Evolutionary conservation across 495 filamentous ascomycete genomes (phyloP), one percentile per base, ranked within the genome.

Genomic region (Trichocladium antarcticum): DNA sequence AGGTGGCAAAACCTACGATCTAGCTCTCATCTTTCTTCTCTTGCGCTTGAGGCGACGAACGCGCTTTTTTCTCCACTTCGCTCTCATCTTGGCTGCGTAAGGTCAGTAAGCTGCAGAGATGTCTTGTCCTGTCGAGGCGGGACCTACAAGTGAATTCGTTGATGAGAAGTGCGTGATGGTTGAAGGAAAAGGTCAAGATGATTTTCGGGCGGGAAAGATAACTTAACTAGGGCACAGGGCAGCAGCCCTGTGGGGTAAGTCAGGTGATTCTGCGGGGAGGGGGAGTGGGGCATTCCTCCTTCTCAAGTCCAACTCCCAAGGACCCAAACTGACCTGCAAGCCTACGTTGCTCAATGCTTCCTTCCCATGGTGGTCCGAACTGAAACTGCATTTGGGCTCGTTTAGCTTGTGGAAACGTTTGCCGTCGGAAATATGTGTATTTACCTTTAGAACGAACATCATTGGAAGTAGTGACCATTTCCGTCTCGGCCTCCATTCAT

Each of bases 11-110:
- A 72, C 83, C 75, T 78, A 94, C 89, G 78, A 84, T 76, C 89
- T 75, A 58, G 88, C 89, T 68, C 89, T 82, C 74, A 88, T 92
- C 88, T 96, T 96, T 87, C 89, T 90, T 72, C 89, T 83, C 89
- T 96, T 96, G 70, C 87, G 81, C 82, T 96, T 96, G 73, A 96
- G 84, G 72, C 89, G 82, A 57, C 89, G 83, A 75, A 93, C 87
- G 67, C 89, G 79, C 89, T 96, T 96, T 85, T 96, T 96, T 80
- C 89, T 88, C 89, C 89, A 95, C 78, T 95, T 95, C 62, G 86
- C 87, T 88, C 89, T 89, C 89, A 95, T 93, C 81, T 79, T 89
- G 80, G 64, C 48, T 58, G 45, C 20, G 21, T 3, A 37, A 17
- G 35, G 49, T 59, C 47, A 59, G 57, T 44, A 56, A 10, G 19